phyloP scores from a whole-genome alignment of 306 rosid species.

The Quercus agrifolia region DNA sequence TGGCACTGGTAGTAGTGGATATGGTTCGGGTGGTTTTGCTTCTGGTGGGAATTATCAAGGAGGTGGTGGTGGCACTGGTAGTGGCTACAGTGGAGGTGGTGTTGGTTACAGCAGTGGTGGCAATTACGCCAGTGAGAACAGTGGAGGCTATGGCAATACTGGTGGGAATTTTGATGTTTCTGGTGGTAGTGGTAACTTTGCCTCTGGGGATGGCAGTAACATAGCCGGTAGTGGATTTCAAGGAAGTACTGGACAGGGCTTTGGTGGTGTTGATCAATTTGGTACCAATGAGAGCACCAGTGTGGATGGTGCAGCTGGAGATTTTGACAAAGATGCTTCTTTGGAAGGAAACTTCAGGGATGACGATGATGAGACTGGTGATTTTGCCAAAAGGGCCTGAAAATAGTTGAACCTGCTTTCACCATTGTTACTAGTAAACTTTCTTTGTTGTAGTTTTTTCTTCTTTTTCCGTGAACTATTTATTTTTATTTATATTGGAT shows the following conservation, averaged over 20 bases:
- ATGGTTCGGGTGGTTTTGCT: slow-evolving; percentile 22
- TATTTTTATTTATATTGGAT: slow-evolving; percentile 6
- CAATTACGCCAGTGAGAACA: neutral
- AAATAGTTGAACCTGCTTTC: neutral
- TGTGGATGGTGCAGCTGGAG: slow-evolving; percentile 24
- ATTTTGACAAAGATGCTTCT: slow-evolving; percentile 17
- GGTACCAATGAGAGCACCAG: slow-evolving; percentile 24
- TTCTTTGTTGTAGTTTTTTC: slow-evolving; percentile 5
- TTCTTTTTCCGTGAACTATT: neutral
- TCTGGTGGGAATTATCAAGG: slow-evolving; percentile 1
- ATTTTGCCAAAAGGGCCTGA: slow-evolving; percentile 76
- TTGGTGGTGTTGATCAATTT: slow-evolving; percentile 30
- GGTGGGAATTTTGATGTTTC: slow-evolving; percentile 11
- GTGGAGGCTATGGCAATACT: neutral
- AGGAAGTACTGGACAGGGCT: slow-evolving; percentile 23
- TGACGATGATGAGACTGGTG: slow-evolving; percentile 31
- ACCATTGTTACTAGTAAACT: slow-evolving; percentile 4
- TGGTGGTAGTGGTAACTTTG: slow-evolving; percentile 17
- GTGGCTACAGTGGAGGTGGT: slow-evolving; percentile 6
- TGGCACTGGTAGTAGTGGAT: slow-evolving; percentile 37
- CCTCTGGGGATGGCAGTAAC: slow-evolving; percentile 4
- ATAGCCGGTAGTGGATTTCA: slow-evolving; percentile 20
- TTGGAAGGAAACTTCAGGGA: slow-evolving; percentile 48
- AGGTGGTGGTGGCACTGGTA: slow-evolving; percentile 33
- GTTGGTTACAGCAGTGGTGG: slow-evolving; percentile 24